These are phyloP conservation scores for Parsonsia alboflavescens DNA, from an alignment of 257 asterid genomes.

Conservation along the genomic window DNA sequence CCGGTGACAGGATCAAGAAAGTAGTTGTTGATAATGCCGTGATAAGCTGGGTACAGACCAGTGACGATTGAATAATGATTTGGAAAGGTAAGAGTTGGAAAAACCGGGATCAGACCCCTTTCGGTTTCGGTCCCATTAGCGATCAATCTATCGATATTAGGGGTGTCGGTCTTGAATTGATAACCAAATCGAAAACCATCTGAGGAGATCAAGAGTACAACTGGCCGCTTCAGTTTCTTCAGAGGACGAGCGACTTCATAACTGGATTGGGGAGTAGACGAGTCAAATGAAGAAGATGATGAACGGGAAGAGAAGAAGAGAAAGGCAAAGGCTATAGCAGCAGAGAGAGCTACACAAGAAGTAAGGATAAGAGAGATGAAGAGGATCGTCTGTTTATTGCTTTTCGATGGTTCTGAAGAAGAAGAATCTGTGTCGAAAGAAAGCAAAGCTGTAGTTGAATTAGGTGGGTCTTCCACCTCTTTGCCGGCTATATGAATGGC, in stretches of 20 bases:
- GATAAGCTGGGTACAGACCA: slow-evolving; percentile 61
- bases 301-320: slow-evolving; percentile 38
- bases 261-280: not conserved
- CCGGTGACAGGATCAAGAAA: slow-evolving; percentile 47
- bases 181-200: slow-evolving; percentile 77
- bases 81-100: slow-evolving; percentile 62
- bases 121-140: slow-evolving; percentile 58
- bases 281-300: slow-evolving; percentile 9
- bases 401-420: slow-evolving; percentile 18
- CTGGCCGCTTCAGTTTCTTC: slow-evolving; percentile 46
- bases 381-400: slow-evolving; percentile 13
- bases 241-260: slow-evolving; percentile 34
- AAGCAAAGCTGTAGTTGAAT: slow-evolving; percentile 39
- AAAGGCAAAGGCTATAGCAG: slow-evolving; percentile 45
- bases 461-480: slow-evolving; percentile 31
- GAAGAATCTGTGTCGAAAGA: slow-evolving; percentile 28
- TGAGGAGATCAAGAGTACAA: slow-evolving; percentile 49
- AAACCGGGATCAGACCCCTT: slow-evolving; percentile 53
- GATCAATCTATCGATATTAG: slow-evolving; percentile 45
- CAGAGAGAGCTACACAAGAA: slow-evolving; percentile 39
- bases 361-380: slow-evolving; percentile 33
- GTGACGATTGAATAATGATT: slow-evolving; percentile 64
- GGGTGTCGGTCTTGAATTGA: slow-evolving; percentile 53
- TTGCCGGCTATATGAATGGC: slow-evolving; percentile 8
- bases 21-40: slow-evolving; percentile 52